Evolutionary conservation across 163 green algal genomes (phyloP).

Genomic region (Scenedesmus sp.): DNA sequence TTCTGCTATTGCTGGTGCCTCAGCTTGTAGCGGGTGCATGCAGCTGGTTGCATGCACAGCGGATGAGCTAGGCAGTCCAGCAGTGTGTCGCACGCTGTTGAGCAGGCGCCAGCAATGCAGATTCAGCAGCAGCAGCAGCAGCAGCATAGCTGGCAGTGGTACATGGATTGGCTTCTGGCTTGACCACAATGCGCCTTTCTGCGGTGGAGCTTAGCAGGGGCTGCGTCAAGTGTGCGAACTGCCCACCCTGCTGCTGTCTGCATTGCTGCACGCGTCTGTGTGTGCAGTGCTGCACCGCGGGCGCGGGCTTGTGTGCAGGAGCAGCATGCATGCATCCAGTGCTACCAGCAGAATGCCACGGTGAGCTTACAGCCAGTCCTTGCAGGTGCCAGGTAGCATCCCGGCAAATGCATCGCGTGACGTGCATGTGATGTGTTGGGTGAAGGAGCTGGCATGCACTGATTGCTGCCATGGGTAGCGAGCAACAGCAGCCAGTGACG

Average conservation of each 20-base stretch:
- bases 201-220: background rate
- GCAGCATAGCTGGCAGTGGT: background rate
- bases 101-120: too few species aligned
- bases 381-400: too few species aligned
- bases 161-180: background rate
- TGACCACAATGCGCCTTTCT: background rate
- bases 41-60: too few species aligned
- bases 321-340: constrained; percentile 16
- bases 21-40: too few species aligned
- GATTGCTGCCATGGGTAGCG: background rate
- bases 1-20: background rate
- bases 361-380: too few species aligned
- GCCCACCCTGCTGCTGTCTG: too few species aligned
- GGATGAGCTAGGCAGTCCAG: background rate
- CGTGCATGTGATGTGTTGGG: too few species aligned
- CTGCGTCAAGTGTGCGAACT: too few species aligned
- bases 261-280: background rate
- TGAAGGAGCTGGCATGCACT: too few species aligned
- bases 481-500: background rate
- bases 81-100: background rate
- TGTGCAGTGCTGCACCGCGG: background rate
- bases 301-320: constrained; percentile 11
- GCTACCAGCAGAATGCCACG: constrained; percentile 14
- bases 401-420: too few species aligned
- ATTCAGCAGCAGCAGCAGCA: background rate